phyloP scores from a whole-genome alignment of 2,329 filamentous ascomycete genomes.

The Ceratocystis diversiconidia region DNA sequence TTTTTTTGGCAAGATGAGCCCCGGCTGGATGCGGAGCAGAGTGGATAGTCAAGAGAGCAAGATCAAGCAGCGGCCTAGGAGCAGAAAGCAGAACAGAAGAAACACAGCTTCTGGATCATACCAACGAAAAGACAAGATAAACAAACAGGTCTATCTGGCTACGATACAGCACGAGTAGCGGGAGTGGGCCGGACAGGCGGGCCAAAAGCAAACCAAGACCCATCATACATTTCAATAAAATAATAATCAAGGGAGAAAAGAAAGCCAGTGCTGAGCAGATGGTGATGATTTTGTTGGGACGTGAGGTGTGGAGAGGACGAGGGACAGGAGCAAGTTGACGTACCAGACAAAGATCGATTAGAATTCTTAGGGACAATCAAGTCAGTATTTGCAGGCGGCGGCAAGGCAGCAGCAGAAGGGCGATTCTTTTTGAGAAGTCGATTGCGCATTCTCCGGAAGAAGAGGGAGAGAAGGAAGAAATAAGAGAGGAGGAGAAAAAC shows the following conservation, averaged over 20 bases:
- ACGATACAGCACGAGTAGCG: neutral
- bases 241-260: neutral
- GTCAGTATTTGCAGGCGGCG: neutral
- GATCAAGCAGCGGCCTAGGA: neutral
- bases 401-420: conserved; percentile 11
- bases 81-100: neutral
- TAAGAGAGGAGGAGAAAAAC: conserved; percentile 9
- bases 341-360: conserved; percentile 13
- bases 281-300: neutral
- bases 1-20: neutral
- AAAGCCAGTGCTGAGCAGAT: neutral
- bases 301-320: neutral
- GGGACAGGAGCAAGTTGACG: neutral
- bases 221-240: neutral
- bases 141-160: neutral
- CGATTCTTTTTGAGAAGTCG: conserved; percentile 17
- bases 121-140: neutral
- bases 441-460: conserved; percentile 15
- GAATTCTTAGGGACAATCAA: conserved; percentile 10
- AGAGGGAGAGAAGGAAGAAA: neutral
- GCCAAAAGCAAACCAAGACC: neutral
- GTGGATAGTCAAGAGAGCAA: neutral
- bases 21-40: neutral
- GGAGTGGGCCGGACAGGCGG: neutral
- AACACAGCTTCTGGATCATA: neutral